Evolutionary conservation across 2,329 filamentous ascomycete species (phyloP).

Genomic region (Pseudogymnoascus pannorum): DNA sequence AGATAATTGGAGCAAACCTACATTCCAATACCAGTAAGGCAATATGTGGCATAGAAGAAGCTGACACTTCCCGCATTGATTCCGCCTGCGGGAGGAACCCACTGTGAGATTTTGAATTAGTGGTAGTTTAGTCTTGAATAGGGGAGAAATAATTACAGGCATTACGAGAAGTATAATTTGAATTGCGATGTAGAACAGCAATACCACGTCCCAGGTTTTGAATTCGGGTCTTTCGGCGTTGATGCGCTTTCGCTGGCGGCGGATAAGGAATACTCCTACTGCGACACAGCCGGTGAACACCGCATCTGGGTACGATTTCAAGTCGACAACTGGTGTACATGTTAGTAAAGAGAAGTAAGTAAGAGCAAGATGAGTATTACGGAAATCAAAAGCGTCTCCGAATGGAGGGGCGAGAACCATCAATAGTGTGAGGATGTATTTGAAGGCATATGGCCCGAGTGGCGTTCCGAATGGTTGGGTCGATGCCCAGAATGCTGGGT

Average conservation of each 20-base stretch:
- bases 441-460: slow-evolving; percentile 49
- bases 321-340: slow-evolving; percentile 43
- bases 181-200: slow-evolving; percentile 52
- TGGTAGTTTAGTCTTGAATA: neutral
- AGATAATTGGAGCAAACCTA: slow-evolving; percentile 35
- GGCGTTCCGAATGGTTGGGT: slow-evolving; percentile 58
- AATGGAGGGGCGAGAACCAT: slow-evolving; percentile 55
- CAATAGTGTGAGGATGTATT: slow-evolving; percentile 49
- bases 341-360: slow-evolving; percentile 8
- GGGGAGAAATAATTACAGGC: slow-evolving; percentile 33
- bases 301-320: slow-evolving; percentile 50
- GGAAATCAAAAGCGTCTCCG: slow-evolving; percentile 58
- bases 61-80: slow-evolving; percentile 56
- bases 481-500: slow-evolving; percentile 53
- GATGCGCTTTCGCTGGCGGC: slow-evolving; percentile 44
- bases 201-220: slow-evolving; percentile 48
- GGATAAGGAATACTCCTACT: slow-evolving; percentile 50
- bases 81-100: slow-evolving; percentile 59
- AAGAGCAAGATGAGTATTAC: slow-evolving; percentile 26
- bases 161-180: slow-evolving; percentile 58
- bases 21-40: slow-evolving; percentile 56
- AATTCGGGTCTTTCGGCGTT: slow-evolving; percentile 45
- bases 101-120: slow-evolving; percentile 26
- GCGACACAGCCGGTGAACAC: slow-evolving; percentile 52
- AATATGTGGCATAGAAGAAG: slow-evolving; percentile 69